Evolutionary conservation across 2,329 filamentous ascomycete species (phyloP).

Genomic region (Botrytis porri): DNA sequence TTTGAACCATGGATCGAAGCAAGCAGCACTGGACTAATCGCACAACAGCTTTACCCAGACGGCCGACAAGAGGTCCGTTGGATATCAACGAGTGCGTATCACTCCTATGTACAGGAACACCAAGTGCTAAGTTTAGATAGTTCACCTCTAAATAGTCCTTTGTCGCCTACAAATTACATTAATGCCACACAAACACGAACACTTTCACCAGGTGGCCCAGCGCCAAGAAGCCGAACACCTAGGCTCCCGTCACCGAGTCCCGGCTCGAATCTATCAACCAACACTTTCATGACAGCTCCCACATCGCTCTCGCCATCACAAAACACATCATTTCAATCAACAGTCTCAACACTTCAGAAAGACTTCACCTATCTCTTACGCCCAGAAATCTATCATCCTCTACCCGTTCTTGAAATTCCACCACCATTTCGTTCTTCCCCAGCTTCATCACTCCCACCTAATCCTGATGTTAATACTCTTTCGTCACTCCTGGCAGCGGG

Average conservation of each 20-base stretch:
- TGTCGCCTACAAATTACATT: constrained; percentile 17
- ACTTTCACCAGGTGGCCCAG: not conserved
- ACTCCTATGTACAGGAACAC: constrained; percentile 1
- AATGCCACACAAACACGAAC: constrained; percentile 17
- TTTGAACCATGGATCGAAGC: not conserved
- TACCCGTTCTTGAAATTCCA: constrained; percentile 62
- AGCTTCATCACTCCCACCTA: constrained; percentile 50
- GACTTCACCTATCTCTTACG: constrained; percentile 80
- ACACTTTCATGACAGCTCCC: constrained; percentile 30
- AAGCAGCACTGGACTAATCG: constrained; percentile 1
- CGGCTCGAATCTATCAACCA: constrained; percentile 33
- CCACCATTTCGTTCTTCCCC: constrained; percentile 66
- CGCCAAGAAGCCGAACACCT: constrained; percentile 20
- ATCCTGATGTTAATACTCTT: constrained; percentile 58
- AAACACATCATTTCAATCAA: constrained; percentile 34
- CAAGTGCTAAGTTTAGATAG: constrained; percentile 18
- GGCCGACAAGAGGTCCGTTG: constrained; percentile 74
- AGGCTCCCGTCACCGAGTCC: constrained; percentile 31
- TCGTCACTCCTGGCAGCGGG: constrained; percentile 65
- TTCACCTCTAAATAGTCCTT: constrained; percentile 23
- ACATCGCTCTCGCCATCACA: constrained; percentile 31
- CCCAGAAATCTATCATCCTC: constrained; percentile 77
- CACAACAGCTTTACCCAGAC: constrained; percentile 47
- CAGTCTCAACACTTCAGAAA: constrained; percentile 48
- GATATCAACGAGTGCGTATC: constrained; percentile 68